phyloP scores from a whole-genome alignment of 2,329 filamentous ascomycete genomes.

The Colletotrichum salicis region DNA sequence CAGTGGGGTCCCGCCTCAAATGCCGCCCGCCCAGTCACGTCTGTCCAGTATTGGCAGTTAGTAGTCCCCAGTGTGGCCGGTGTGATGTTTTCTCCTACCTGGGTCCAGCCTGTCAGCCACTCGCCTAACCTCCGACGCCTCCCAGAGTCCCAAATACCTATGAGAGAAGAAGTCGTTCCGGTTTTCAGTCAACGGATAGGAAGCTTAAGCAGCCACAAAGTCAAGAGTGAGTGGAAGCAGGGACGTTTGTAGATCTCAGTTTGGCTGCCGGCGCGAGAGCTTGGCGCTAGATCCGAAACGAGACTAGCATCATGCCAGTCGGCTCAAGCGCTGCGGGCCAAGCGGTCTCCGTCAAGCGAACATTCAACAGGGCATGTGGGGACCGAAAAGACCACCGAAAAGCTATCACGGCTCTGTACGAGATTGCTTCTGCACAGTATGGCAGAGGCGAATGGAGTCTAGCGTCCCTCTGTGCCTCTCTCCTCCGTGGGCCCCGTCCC shows the following conservation, averaged over 20 bases:
- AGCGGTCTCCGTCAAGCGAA: neutral
- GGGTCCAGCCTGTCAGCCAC: too few species aligned
- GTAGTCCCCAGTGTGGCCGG: too few species aligned
- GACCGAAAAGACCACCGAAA: neutral
- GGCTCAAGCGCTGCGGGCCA: neutral
- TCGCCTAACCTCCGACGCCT: too few species aligned
- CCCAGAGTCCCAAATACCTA: too few species aligned
- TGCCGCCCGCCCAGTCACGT: neutral
- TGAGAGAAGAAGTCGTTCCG: neutral
- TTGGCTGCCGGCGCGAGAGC: slow-evolving; percentile 1
- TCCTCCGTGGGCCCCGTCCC: neutral
- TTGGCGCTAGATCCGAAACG: neutral
- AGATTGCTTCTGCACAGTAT: neutral
- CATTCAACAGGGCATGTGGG: neutral
- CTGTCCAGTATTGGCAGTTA: neutral
- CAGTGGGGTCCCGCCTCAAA: slow-evolving; percentile 24
- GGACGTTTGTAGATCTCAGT: slow-evolving; percentile 3
- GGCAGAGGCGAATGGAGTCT: neutral
- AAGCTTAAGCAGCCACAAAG: neutral
- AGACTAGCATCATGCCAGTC: neutral
- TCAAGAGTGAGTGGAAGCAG: neutral
- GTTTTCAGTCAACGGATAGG: neutral
- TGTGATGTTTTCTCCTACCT: neutral
- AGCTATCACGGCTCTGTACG: neutral
- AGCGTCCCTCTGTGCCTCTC: neutral